Conservation (phyloP, 306 rosid species). For the Mucuna pruriens region DNA sequence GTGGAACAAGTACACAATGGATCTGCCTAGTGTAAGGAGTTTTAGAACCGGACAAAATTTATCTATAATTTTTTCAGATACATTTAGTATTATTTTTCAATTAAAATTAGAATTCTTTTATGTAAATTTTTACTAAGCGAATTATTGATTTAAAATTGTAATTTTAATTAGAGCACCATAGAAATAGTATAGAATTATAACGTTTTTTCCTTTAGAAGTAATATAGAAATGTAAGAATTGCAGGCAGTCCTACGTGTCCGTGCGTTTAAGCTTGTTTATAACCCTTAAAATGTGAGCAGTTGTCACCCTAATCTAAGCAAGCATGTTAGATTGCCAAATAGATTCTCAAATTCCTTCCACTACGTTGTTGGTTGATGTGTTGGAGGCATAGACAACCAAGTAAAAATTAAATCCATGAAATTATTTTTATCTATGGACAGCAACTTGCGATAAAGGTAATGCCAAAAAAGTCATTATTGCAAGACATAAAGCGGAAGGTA, state of each 20-base stretch:
- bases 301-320: too few species aligned
- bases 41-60: too few species aligned
- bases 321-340: neutral
- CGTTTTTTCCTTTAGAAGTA: too few species aligned
- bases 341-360: neutral
- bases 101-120: too few species aligned
- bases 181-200: too few species aligned
- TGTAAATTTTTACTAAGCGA: too few species aligned
- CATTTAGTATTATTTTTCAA: too few species aligned
- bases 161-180: too few species aligned
- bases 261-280: constrained; percentile 64
- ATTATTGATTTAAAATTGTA: too few species aligned
- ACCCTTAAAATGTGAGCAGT: constrained; percentile 27
- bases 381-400: neutral
- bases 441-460: neutral
- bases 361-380: neutral
- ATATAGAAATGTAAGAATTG: constrained; percentile 81
- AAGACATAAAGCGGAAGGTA: neutral
- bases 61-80: too few species aligned
- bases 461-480: neutral
- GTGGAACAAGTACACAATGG: too few species aligned
- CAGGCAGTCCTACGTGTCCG: constrained; percentile 68
- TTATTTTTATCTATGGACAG: neutral
- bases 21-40: too few species aligned
- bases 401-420: neutral